Conservation (phyloP, 768 basidiomycete genomes). For the Calocybe indica region DNA sequence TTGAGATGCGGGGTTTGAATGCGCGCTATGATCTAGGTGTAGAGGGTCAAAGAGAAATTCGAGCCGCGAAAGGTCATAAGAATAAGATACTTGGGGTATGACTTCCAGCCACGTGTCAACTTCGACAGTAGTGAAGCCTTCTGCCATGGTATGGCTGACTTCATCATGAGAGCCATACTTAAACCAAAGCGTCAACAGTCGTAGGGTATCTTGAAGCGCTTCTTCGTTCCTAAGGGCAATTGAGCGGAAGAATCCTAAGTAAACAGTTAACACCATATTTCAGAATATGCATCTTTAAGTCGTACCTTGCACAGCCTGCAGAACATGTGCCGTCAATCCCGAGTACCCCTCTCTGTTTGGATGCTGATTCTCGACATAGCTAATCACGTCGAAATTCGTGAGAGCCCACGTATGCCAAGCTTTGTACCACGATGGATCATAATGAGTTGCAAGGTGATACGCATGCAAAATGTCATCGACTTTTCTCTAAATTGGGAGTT, state of each 20-base stretch:
- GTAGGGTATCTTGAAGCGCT: constrained; percentile 89
- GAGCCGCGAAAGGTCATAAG: background rate
- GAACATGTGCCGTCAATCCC: constrained; percentile 74
- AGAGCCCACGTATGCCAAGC: constrained; percentile 99
- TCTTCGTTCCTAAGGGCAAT: constrained; percentile 87
- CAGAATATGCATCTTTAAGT: background rate
- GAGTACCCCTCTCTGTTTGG: constrained; percentile 58
- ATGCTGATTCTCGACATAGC: constrained; percentile 64
- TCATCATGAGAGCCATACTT: constrained; percentile 89
- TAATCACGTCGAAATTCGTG: constrained; percentile 92
- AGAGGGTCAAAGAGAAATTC: background rate
- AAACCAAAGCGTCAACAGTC: constrained; percentile 95
- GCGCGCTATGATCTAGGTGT: constrained; percentile 85
- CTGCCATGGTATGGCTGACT: constrained; percentile 84
- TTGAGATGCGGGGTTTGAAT: constrained; percentile 91
- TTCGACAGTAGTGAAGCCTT: constrained; percentile 82
- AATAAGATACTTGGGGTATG: constrained; percentile 79
- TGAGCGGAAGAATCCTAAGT: constrained; percentile 86
- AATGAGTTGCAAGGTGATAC: constrained; percentile 83
- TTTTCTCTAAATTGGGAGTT: constrained; percentile 49
- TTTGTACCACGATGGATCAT: constrained; percentile 96
- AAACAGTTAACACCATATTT: background rate
- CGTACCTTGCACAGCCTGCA: constrained; percentile 88
- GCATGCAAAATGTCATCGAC: constrained; percentile 78
- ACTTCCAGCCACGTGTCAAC: constrained; percentile 99